Evolutionary conservation across 805 yeast species (phyloP).

Genomic region (Yamadazyma nakazawae): DNA sequence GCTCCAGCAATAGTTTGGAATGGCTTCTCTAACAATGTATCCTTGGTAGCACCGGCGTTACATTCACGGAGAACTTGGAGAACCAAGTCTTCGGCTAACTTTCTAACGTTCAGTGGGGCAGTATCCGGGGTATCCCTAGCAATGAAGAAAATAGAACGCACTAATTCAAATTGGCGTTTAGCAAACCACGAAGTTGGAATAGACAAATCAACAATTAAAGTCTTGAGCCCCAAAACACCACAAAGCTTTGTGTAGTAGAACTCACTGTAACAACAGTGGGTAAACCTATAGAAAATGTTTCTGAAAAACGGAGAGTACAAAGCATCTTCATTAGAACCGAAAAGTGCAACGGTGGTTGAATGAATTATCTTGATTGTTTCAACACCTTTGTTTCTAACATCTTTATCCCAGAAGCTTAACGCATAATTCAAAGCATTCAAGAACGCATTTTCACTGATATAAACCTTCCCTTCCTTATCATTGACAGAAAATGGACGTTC

Average conservation of each 20-base stretch:
- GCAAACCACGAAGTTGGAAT: conserved; percentile 73
- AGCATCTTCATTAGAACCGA: conserved; percentile 64
- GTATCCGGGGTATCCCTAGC: conserved; percentile 85
- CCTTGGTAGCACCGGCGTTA: conserved; percentile 56
- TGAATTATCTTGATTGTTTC: conserved; percentile 61
- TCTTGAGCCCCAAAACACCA: conserved; percentile 78
- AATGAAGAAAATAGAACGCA: conserved; percentile 84
- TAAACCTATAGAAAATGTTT: conserved; percentile 72
- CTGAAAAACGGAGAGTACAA: conserved; percentile 73
- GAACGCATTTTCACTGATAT: conserved; percentile 65
- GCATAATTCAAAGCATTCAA: conserved; percentile 77
- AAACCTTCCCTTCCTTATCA: conserved; percentile 74
- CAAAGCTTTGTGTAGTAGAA: conserved; percentile 83
- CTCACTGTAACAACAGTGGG: conserved; percentile 90
- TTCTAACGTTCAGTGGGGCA: conserved; percentile 77
- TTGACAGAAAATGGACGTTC: conserved; percentile 69
- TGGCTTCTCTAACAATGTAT: conserved; percentile 63
- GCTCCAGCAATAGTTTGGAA: conserved; percentile 84
- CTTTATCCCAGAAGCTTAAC: conserved; percentile 68
- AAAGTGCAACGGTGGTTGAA: conserved; percentile 58
- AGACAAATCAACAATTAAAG: conserved; percentile 63
- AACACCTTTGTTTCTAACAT: conserved; percentile 70
- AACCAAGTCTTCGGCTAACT: conserved; percentile 66
- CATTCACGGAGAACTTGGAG: conserved; percentile 62
- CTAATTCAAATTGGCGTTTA: conserved; percentile 76